Conservation (phyloP, 2,329 filamentous ascomycete species). For the Penicillium vulpinum region DNA sequence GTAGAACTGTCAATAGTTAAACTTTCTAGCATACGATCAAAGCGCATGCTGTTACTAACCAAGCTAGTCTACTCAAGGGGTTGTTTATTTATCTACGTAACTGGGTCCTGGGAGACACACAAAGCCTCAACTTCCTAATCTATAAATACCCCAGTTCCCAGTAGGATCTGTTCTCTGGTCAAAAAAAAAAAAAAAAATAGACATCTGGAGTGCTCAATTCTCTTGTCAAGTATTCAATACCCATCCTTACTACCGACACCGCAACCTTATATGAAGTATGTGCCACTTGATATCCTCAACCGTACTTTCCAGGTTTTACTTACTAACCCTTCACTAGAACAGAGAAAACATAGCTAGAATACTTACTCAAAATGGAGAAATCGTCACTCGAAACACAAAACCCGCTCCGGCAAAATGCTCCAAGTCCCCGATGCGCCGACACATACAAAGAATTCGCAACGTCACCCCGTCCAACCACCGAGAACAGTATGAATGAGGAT, state of each 20-base stretch:
- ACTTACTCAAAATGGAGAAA: background rate
- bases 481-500: background rate
- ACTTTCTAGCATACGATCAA: slow-evolving; percentile 4
- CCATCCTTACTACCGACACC: background rate
- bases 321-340: background rate
- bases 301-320: background rate
- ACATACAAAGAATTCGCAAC: slow-evolving; percentile 7
- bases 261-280: background rate
- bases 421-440: background rate
- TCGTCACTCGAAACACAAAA: slow-evolving; percentile 2
- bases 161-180: too few species aligned
- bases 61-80: slow-evolving; percentile 1
- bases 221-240: background rate
- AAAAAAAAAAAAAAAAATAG: too few species aligned
- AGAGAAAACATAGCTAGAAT: background rate
- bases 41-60: background rate
- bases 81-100: background rate
- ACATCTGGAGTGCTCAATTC: background rate
- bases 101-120: background rate
- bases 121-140: background rate
- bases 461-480: background rate
- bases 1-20: slow-evolving; percentile 5
- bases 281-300: background rate
- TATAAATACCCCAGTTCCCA: background rate
- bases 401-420: background rate